A percentile compares a stretch with the other conserved stretches of the same genome.
These are phyloP conservation scores for Hypomyces perniciosus DNA, from an alignment of 2,329 filamentous ascomycete genomes.

Conservation along the genomic window DNA sequence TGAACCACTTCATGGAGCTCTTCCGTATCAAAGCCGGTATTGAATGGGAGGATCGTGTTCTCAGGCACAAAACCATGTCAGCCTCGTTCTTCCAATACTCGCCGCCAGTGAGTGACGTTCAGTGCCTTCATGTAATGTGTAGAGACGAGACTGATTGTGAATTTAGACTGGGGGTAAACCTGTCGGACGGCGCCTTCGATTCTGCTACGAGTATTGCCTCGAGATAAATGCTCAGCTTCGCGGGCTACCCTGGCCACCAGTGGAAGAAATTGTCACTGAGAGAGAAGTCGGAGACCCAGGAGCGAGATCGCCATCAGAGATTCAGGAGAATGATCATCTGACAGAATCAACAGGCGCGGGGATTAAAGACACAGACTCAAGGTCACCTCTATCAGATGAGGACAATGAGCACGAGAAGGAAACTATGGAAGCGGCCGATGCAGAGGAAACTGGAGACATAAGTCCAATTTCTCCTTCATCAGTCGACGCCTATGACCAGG, in stretches of 20 bases:
- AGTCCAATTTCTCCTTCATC: no score
- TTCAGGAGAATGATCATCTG: not conserved
- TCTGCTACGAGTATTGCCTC: conserved; percentile 28
- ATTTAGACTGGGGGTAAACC: conserved; percentile 32
- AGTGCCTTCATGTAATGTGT: not conserved
- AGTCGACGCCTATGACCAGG: no score
- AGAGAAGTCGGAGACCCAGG: not conserved
- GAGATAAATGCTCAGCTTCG: conserved; percentile 28
- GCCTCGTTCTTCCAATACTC: conserved; percentile 36
- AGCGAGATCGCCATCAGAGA: not conserved
- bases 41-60: conserved; percentile 51
- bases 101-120: conserved; percentile 34
- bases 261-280: conserved; percentile 4
- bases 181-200: conserved; percentile 29
- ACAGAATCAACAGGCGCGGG: no score
- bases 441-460: no score
- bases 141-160: not conserved
- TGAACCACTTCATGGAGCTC: conserved; percentile 47
- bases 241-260: conserved; percentile 22
- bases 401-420: no score
- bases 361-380: no score
- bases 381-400: no score
- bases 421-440: no score
- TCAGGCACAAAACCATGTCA: conserved; percentile 27
- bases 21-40: conserved; percentile 54